Evolutionary conservation across 2,329 filamentous ascomycete species (phyloP), one percentile per base, ranked within the genome.

Genomic region (Eutypella sp.): DNA sequence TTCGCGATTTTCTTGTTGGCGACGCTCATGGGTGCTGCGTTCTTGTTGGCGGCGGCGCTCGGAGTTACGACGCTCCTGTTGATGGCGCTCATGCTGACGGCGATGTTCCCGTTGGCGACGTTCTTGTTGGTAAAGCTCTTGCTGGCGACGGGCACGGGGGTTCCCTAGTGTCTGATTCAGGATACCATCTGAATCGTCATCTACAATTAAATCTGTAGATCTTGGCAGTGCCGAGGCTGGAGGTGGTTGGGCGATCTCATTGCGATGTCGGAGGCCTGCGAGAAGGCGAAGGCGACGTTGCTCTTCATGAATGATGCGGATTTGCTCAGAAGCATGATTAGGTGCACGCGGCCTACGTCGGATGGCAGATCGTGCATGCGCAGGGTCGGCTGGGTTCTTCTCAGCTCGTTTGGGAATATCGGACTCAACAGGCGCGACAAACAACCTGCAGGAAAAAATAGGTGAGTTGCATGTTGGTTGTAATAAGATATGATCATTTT

Each of bases 381-480:
- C 49, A 4, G 57, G 48, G 34, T 56, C 51, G 22, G 50, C 27
- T 10, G 56, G 48, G 36, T 51, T 50, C 48, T 63, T 71, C 31
- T 56, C 53, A 22, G 63, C 50, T 27, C 64, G 44, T 51, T 70
- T 71, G 40, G 60, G 53, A 13, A 72, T 45, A 49, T 73, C 70
- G 40, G 71, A 71, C 53, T 73, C 68, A 51, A 72, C 66, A 27
- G 70, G 71, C 31, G 71, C 69, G 44, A 73, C 57, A 51, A 73
- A 76, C 25, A 75, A 61, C 51, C 73, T 76, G 50, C 20, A 41
- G 40, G n/a, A n/a, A 31, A 7, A 27, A 24, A 22, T 13, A 31
- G 19, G 11, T 43, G 5, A 43, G 33, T 22, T 5, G n/a, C 36
- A 42, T 13, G 2, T 9, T 15, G 13, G 7, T 15, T n/a, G 18